These are phyloP conservation scores for Venturia aucupariae DNA, from an alignment of 2,329 filamentous ascomycete species.

Conservation along the genomic window DNA sequence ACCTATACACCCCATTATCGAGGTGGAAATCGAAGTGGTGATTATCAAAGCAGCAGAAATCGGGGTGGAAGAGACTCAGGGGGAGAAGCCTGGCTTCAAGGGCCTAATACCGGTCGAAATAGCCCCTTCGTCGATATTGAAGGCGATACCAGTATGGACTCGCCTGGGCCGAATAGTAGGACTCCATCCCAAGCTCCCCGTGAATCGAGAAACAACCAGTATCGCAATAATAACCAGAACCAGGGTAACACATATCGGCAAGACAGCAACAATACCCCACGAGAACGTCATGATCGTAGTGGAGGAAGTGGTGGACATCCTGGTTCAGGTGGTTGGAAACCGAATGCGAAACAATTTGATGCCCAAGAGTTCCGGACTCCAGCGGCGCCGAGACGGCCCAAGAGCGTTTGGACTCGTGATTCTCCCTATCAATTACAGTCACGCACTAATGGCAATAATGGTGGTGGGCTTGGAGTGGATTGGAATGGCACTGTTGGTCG, in stretches of 20 bases:
- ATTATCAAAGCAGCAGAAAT: not conserved
- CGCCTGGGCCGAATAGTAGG: not conserved
- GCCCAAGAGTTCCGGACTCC: not conserved
- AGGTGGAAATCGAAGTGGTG: not conserved
- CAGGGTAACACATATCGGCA: not conserved
- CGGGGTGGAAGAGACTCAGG: not conserved
- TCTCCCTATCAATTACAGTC: not conserved
- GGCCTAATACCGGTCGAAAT: not conserved
- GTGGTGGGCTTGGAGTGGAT: not conserved
- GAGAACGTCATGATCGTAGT: not conserved
- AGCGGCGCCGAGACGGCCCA: not conserved
- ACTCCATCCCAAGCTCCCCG: not conserved
- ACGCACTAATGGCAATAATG: not conserved
- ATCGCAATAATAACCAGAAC: not conserved
- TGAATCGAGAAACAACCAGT: not conserved
- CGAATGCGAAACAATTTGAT: not conserved
- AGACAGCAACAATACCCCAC: not conserved
- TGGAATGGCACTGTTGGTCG: not conserved
- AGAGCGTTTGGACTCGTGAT: not conserved
- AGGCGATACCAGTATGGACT: not conserved
- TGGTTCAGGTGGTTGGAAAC: not conserved
- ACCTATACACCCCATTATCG: not conserved
- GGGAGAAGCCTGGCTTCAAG: not conserved
- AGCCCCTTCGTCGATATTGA: not conserved
- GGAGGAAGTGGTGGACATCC: not conserved